These are phyloP conservation scores for Trypanosoma cruzi DNA, from an alignment of 208 protist genomes.

Conservation along the genomic window DNA sequence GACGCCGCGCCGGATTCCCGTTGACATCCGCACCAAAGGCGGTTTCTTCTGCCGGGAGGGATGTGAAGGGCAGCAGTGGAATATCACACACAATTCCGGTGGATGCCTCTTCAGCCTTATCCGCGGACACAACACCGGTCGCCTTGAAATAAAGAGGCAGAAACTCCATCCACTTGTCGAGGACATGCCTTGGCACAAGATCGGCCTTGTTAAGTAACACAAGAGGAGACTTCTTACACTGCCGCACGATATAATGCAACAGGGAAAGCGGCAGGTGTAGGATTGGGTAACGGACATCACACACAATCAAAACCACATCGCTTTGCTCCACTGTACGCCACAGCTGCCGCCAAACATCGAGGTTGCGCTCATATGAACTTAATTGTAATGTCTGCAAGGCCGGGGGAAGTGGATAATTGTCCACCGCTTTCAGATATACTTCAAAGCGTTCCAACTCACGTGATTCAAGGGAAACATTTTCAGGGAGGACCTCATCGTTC, in stretches of 20 bases:
- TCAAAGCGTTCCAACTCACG: constrained; percentile 58
- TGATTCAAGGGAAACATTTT: constrained; percentile 18
- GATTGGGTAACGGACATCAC: constrained; percentile 95
- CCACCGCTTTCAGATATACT: constrained; percentile 48
- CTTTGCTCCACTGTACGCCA: constrained; percentile 97
- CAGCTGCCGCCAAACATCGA: constrained; percentile 98
- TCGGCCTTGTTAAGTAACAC: constrained; percentile 97
- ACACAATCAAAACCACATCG: constrained; percentile 95
- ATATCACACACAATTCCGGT: constrained; percentile 35
- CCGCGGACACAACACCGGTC: constrained; percentile 34
- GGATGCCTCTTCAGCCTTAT: constrained; percentile 6
- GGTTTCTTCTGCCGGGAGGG: constrained; percentile 59
- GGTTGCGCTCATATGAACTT: constrained; percentile 96
- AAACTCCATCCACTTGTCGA: constrained; percentile 76
- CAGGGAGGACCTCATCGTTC: not conserved
- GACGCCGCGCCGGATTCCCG: constrained; percentile 23
- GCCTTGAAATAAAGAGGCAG: constrained; percentile 57
- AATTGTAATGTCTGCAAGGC: constrained; percentile 42
- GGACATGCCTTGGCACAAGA: constrained; percentile 63
- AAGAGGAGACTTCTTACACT: constrained; percentile 90
- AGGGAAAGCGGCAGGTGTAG: constrained; percentile 95
- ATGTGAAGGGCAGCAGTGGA: constrained; percentile 76
- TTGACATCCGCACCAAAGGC: constrained; percentile 33
- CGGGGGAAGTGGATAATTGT: constrained; percentile 41
- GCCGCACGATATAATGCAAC: constrained; percentile 86